Evolutionary conservation across 2,329 filamentous ascomycete species (phyloP).

Genomic region (Cordyceps farinosa): DNA sequence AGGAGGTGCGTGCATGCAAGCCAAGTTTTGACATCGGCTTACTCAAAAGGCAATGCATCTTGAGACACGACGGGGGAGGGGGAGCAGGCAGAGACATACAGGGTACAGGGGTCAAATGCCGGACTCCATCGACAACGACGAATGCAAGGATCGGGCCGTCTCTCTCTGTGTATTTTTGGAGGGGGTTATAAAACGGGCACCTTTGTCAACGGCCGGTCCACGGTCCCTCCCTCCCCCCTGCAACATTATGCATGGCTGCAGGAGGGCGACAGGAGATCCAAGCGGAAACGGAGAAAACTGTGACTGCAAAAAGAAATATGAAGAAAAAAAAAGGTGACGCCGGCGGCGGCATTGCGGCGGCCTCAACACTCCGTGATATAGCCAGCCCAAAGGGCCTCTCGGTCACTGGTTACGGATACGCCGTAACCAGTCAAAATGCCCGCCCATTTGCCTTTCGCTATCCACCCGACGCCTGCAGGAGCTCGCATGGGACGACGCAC

Average conservation of each 20-base stretch:
- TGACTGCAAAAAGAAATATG: not conserved
- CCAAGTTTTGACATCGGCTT: not conserved
- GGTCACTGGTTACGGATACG: not conserved
- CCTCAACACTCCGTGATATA: not conserved
- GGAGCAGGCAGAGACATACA: not conserved
- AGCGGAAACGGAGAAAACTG: not conserved
- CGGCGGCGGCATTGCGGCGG: not conserved
- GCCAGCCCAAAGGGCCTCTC: not conserved
- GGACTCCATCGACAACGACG: not conserved
- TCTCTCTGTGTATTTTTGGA: not conserved
- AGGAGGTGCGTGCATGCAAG: not conserved
- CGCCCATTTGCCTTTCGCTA: not conserved
- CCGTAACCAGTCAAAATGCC: too few species aligned
- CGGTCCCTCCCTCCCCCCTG: not conserved
- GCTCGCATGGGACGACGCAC: slow-evolving; percentile 5
- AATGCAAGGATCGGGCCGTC: slow-evolving; percentile 13
- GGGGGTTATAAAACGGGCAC: slow-evolving; percentile 4
- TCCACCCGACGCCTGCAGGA: not conserved
- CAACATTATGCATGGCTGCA: not conserved
- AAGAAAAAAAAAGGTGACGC: not conserved
- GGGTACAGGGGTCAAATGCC: slow-evolving; percentile 11
- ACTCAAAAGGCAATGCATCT: not conserved
- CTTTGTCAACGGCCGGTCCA: slow-evolving; percentile 5
- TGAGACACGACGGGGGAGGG: not conserved
- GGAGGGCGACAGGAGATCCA: not conserved